Evolutionary conservation across 2,329 filamentous ascomycete genomes (phyloP).

Genomic region (Myrmaecium sp.): DNA sequence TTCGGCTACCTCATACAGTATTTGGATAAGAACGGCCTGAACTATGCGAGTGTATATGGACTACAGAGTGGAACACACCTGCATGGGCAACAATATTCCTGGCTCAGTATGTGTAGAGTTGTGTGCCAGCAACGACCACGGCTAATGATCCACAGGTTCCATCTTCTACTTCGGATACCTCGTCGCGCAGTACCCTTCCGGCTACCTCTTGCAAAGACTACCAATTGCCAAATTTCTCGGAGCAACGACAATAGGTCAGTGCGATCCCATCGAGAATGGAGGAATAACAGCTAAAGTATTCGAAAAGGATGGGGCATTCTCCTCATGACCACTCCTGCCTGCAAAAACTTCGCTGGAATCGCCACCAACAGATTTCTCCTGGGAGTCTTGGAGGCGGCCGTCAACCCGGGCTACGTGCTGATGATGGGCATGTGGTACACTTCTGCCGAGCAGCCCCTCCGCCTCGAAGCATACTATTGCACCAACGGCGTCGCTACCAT

Average conservation of each 20-base stretch:
- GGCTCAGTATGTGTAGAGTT: constrained; percentile 19
- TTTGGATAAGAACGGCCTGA: constrained; percentile 31
- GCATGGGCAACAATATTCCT: constrained; percentile 33
- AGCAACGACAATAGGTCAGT: constrained; percentile 19
- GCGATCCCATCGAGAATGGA: background rate
- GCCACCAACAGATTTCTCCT: constrained; percentile 20
- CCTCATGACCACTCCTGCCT: constrained; percentile 24
- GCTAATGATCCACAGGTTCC: constrained; percentile 11
- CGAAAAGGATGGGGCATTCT: constrained; percentile 21
- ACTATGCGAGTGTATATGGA: constrained; percentile 34
- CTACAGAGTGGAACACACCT: constrained; percentile 31
- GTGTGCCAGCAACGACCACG: background rate
- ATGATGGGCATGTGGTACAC: constrained; percentile 25
- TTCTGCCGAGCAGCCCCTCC: constrained; percentile 31
- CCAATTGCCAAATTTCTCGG: constrained; percentile 30
- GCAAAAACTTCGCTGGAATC: constrained; percentile 22
- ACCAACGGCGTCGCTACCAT: constrained; percentile 44
- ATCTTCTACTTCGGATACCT: constrained; percentile 36
- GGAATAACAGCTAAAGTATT: background rate
- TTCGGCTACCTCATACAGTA: constrained; percentile 23
- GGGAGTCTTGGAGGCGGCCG: constrained; percentile 17
- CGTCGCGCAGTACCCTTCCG: constrained; percentile 27
- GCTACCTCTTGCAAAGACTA: constrained; percentile 27
- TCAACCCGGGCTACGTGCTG: constrained; percentile 20
- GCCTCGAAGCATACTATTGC: constrained; percentile 39